Percentiles rank a stretch among this genome's conserved stretches.
Evolutionary conservation across 306 rosid genomes (phyloP).

Genomic region (Lupinus albus): DNA sequence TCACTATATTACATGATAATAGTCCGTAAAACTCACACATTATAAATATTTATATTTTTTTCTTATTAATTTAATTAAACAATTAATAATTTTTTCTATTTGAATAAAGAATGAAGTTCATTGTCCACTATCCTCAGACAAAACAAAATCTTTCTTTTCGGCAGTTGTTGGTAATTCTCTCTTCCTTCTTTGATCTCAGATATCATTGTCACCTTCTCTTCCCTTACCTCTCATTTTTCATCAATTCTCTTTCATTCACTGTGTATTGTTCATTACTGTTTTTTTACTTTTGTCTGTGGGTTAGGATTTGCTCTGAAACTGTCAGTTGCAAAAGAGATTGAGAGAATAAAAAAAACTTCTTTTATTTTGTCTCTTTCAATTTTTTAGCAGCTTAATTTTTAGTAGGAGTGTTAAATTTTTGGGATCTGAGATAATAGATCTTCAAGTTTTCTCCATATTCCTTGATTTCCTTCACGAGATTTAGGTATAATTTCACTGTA

Average conservation of each 20-base stretch:
- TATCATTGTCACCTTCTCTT: conserved; percentile 4
- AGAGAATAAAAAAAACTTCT: conserved; percentile 23
- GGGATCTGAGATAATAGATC: conserved; percentile 69
- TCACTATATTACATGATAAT: too few species aligned
- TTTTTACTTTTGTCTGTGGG: not conserved
- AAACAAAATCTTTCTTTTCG: conserved; percentile 21
- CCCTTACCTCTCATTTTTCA: too few species aligned
- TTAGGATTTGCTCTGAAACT: conserved; percentile 28
- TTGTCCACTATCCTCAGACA: not conserved
- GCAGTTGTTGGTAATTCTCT: conserved; percentile 29
- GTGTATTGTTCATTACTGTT: not conserved
- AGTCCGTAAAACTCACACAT: too few species aligned
- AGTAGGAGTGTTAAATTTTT: conserved; percentile 16
- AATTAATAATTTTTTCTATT: not conserved
- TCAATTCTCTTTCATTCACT: not conserved
- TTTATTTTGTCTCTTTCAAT: not conserved
- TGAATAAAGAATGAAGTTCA: not conserved
- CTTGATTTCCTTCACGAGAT: conserved; percentile 37
- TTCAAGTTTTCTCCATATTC: conserved; percentile 48
- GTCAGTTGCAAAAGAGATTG: conserved; percentile 40
- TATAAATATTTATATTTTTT: too few species aligned
- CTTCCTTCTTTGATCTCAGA: not conserved
- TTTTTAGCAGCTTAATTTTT: conserved; percentile 5
- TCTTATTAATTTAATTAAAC: not conserved
- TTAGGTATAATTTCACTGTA: conserved; percentile 33